Conservation (phyloP, 2,329 filamentous ascomycete genomes). For the Sarocladium oryzae region DNA sequence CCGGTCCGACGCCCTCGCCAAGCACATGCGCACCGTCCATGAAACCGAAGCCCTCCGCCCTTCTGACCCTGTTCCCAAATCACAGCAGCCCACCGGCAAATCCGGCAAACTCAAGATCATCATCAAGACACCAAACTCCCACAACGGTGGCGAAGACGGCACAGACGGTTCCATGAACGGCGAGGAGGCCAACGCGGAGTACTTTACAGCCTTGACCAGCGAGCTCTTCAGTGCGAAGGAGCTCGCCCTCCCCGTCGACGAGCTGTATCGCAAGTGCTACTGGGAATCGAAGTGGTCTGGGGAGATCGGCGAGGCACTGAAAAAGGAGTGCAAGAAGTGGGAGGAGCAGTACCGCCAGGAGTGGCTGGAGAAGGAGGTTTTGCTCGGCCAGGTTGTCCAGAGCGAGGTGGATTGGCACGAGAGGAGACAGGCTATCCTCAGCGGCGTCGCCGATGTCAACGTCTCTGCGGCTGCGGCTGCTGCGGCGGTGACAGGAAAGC, state of each 20-base stretch:
- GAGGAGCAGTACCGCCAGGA: conserved; percentile 63
- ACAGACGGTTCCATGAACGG: conserved; percentile 38
- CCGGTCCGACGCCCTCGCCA: conserved; percentile 87
- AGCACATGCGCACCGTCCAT: conserved; percentile 98
- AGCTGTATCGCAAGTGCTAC: conserved; percentile 62
- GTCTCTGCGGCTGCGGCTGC: conserved; percentile 28
- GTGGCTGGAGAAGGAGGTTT: conserved; percentile 73
- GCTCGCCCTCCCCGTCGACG: conserved; percentile 44
- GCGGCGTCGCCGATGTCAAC: conserved; percentile 39
- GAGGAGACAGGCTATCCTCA: conserved; percentile 48
- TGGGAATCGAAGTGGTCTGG: conserved; percentile 68
- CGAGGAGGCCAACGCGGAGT: conserved; percentile 52
- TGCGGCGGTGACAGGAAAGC: conserved; percentile 18
- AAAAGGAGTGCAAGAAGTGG: conserved; percentile 57
- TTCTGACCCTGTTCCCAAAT: conserved; percentile 66
- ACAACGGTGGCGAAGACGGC: conserved; percentile 47
- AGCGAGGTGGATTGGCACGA: conserved; percentile 61
- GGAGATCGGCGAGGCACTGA: conserved; percentile 57
- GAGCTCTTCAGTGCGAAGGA: conserved; percentile 62
- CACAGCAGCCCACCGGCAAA: conserved; percentile 48
- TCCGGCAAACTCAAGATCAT: conserved; percentile 55
- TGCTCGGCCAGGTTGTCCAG: conserved; percentile 66
- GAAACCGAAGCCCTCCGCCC: conserved; percentile 91
- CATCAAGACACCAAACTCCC: conserved; percentile 54
- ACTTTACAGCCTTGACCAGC: conserved; percentile 46